Conservation (phyloP, 164 flowering plant genomes). For the Chimonanthus praecox region DNA sequence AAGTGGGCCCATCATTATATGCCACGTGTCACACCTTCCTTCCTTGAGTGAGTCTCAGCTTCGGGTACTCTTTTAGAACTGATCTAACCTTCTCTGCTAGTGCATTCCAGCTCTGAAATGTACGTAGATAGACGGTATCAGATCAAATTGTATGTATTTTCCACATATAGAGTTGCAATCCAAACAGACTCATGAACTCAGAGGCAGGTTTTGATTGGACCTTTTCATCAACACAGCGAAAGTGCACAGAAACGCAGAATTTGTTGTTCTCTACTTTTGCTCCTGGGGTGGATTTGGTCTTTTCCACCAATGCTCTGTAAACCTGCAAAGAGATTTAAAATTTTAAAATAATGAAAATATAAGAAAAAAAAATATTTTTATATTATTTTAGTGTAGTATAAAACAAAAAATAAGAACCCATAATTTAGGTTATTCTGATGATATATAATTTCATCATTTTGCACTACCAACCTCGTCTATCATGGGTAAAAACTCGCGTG, state of each 20-base stretch:
- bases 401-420: too few species aligned
- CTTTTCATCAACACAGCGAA: slow-evolving; percentile 86
- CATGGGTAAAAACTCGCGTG: slow-evolving; percentile 16
- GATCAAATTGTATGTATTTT: background rate
- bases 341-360: too few species aligned
- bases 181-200: background rate
- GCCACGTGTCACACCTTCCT: slow-evolving; percentile 44
- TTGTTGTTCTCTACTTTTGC: slow-evolving; percentile 85
- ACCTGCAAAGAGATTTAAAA: slow-evolving; percentile 33
- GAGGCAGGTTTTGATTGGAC: slow-evolving; percentile 18
- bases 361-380: too few species aligned
- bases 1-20: background rate
- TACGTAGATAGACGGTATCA: background rate
- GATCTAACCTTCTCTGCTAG: slow-evolving; percentile 59
- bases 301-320: slow-evolving; percentile 52
- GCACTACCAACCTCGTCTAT: slow-evolving; percentile 13
- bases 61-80: slow-evolving; percentile 57
- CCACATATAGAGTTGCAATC: background rate
- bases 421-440: too few species aligned
- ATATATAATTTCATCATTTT: background rate
- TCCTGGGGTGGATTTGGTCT: slow-evolving; percentile 61
- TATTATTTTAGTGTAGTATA: too few species aligned
- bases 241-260: slow-evolving; percentile 90
- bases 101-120: slow-evolving; percentile 59
- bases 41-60: slow-evolving; percentile 65